These are phyloP conservation scores for Viola pubescens DNA, from an alignment of 441 rosid species.

Conservation along the genomic window DNA sequence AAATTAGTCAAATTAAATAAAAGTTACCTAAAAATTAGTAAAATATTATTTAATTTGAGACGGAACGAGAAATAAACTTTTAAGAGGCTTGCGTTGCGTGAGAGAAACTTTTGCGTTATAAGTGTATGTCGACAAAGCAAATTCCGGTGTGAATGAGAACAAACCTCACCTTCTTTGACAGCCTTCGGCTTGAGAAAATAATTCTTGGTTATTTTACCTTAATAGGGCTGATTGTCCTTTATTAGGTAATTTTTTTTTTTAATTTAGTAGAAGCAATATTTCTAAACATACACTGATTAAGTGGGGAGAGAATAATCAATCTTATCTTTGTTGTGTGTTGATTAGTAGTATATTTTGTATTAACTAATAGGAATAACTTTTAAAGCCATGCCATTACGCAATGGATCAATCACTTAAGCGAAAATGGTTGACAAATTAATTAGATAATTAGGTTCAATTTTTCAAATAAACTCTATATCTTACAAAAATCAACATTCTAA, in stretches of 20 bases:
- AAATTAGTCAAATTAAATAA: too few species aligned
- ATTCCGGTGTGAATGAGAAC: too few species aligned
- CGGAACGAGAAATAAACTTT: too few species aligned
- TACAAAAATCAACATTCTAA: too few species aligned
- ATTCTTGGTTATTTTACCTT: not conserved
- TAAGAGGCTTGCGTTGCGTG: too few species aligned
- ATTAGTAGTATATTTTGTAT: not conserved
- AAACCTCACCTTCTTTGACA: not conserved
- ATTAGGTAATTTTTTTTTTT: not conserved
- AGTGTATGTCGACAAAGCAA: too few species aligned
- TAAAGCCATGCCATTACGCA: conserved; percentile 11
- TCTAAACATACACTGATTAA: conserved; percentile 18
- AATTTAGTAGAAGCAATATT: conserved; percentile 14
- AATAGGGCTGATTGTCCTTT: conserved; percentile 14
- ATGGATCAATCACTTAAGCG: conserved; percentile 1
- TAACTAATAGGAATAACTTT: conserved; percentile 1
- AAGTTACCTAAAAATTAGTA: too few species aligned
- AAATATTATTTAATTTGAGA: too few species aligned
- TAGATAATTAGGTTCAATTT: too few species aligned
- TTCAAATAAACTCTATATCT: too few species aligned
- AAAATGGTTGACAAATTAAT: too few species aligned
- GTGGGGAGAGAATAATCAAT: conserved; percentile 22
- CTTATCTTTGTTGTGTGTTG: conserved; percentile 11
- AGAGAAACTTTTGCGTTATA: too few species aligned
- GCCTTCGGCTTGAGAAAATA: not conserved